Evolutionary conservation across 2,329 filamentous ascomycete species (phyloP), one percentile per base, ranked within the genome.

Genomic region (Microcera coccophila): DNA sequence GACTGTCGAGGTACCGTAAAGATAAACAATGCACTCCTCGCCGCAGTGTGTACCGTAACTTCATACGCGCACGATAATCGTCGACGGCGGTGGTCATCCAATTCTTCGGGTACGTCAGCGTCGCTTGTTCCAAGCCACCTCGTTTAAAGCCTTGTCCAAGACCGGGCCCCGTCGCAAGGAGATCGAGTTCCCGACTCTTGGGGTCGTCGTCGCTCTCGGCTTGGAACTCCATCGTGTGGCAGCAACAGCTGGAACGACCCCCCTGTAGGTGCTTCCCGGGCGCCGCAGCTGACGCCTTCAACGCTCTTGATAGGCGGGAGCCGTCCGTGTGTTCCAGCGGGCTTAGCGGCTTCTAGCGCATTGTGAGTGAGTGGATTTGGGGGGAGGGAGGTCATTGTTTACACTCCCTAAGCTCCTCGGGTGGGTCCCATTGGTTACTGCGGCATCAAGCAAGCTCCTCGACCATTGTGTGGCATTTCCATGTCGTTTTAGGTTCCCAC

Each of bases 261-360:
- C 33, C 33, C 33, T 35, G 33, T 35, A 35, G n/a, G 10, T 24
- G 36, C 29, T 17, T 21, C 36, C 26, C 16, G 20, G 34, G 41
- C 45, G 45, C 54, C 49, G 44, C 47, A 49, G 48, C 34, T 43
- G 43, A 41, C 43, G 42, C 41, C n/a, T 29, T 19, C 36, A 36
- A 33, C 34, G 44, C 39, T 35, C 36, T 29, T 57, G 52, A 58
- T 58, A 55, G 53, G 47, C 29, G 29, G 29, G 29, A 17, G 9
- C 15, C 29, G n/a, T 17, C 29, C 12, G 12, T 32, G 8, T 9
- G 24, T 14, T 28, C 9, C 24, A 28, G 24, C 24, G 14, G 24
- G 24, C 24, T 28, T 28, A 9, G 9, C 9, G 24, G 24, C 24
- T 14, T 28, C 24, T 28, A n/a, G n/a, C n/a, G n/a, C n/a, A n/a